Conservation (phyloP, 2,329 filamentous ascomycete species). For the Monilinia fructicola region DNA sequence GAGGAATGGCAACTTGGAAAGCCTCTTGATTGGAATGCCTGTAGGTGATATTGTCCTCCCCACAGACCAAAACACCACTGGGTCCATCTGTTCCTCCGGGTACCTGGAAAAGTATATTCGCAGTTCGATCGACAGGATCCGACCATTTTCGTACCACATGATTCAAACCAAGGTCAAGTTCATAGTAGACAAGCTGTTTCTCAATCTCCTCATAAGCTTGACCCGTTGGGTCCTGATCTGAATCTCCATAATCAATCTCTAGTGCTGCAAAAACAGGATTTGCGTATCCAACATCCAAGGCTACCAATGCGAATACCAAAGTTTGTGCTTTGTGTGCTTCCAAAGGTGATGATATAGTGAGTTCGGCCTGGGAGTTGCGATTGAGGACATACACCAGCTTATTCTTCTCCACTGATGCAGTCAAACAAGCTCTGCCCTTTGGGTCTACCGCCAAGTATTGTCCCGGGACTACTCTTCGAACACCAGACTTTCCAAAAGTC, state of each 20-base stretch:
- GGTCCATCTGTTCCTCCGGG: constrained; percentile 92
- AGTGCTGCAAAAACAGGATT: constrained; percentile 95
- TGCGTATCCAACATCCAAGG: constrained; percentile 92
- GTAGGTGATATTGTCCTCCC: constrained; percentile 92
- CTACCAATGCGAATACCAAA: constrained; percentile 82
- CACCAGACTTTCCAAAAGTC: constrained; percentile 96
- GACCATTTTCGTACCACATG: constrained; percentile 97
- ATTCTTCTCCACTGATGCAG: constrained; percentile 96
- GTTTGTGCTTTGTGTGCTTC: constrained; percentile 94
- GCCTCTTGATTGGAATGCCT: constrained; percentile 93
- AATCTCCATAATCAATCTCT: constrained; percentile 89
- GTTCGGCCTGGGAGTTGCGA: constrained; percentile 87
- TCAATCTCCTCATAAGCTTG: constrained; percentile 78
- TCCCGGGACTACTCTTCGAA: constrained; percentile 88
- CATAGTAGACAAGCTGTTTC: constrained; percentile 93
- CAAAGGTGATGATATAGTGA: constrained; percentile 94
- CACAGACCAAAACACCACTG: constrained; percentile 91
- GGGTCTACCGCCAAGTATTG: constrained; percentile 96
- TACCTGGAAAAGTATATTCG: constrained; percentile 90
- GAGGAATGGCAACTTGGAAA: constrained; percentile 84
- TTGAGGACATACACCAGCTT: constrained; percentile 99
- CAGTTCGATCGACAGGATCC: constrained; percentile 85
- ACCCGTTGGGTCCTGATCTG: constrained; percentile 86
- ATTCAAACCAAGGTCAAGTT: constrained; percentile 93
- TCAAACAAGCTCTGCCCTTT: constrained; percentile 90